Conservation (phyloP, 352 stramenopile species). For the Phytophthora melonis region DNA sequence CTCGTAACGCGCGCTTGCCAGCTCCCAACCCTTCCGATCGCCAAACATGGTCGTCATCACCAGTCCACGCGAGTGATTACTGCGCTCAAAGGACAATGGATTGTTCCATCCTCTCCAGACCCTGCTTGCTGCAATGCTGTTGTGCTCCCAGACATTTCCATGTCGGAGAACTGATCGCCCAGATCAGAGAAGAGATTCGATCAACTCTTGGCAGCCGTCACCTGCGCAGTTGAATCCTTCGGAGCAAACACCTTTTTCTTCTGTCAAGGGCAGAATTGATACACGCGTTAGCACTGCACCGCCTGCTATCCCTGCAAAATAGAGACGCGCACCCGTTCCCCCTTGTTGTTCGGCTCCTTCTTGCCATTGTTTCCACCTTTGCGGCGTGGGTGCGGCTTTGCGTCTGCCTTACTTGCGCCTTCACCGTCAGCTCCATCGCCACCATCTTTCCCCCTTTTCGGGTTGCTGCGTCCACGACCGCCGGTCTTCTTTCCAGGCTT, state of each 20-base stretch:
- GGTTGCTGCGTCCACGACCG: constrained; percentile 39
- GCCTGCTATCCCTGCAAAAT: neutral
- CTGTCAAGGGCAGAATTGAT: constrained; percentile 24
- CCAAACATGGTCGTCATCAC: constrained; percentile 20
- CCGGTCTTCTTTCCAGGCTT: constrained; percentile 42
- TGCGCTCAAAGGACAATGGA: constrained; percentile 11
- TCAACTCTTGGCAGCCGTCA: constrained; percentile 49
- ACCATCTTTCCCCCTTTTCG: constrained; percentile 50
- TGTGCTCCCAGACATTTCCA: constrained; percentile 22
- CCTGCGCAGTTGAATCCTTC: constrained; percentile 57
- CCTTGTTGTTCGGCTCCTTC: constrained; percentile 43
- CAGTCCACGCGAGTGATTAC: constrained; percentile 14
- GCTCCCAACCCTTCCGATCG: constrained; percentile 12
- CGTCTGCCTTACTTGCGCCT: constrained; percentile 27
- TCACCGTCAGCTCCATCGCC: constrained; percentile 32
- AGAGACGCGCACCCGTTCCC: constrained; percentile 39
- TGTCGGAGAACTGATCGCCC: constrained; percentile 18
- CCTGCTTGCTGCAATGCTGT: constrained; percentile 24
- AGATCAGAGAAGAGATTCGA: constrained; percentile 13
- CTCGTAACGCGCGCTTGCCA: constrained; percentile 1
- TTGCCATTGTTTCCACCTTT: constrained; percentile 40
- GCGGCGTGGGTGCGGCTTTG: constrained; percentile 42
- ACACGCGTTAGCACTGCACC: constrained; percentile 8
- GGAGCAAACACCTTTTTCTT: constrained; percentile 77
- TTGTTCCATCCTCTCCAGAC: constrained; percentile 32